Percentiles rank a stretch among this genome's conserved stretches.
Evolutionary conservation across 2,329 filamentous ascomycete species (phyloP).

Genomic region (Sclerotinia sclerotiorum): DNA sequence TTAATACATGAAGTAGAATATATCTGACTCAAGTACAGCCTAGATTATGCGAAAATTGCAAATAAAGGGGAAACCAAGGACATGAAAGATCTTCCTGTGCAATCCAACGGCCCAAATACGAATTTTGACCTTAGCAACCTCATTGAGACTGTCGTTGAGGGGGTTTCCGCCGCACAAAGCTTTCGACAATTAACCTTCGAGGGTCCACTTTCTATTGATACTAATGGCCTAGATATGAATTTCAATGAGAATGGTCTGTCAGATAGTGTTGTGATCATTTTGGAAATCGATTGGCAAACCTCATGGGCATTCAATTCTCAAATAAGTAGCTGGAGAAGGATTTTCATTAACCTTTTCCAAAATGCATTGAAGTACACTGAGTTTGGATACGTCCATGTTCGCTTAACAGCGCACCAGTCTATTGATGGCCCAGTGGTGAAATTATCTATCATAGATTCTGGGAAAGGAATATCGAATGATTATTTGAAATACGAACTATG

Average conservation of each 20-base stretch:
- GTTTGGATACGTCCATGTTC: constrained; percentile 50
- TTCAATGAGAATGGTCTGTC: neutral
- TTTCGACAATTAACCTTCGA: constrained; percentile 24
- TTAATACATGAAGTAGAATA: neutral
- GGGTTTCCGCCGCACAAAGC: constrained; percentile 32
- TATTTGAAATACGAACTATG: constrained; percentile 59
- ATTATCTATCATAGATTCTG: constrained; percentile 58
- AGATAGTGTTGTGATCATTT: constrained; percentile 46
- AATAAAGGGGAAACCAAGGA: constrained; percentile 12
- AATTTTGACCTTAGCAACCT: constrained; percentile 30
- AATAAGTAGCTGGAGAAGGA: constrained; percentile 49
- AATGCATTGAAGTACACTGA: constrained; percentile 63
- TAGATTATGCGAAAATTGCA: constrained; percentile 40
- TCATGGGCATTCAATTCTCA: constrained; percentile 55
- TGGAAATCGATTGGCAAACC: constrained; percentile 41
- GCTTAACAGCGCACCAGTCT: constrained; percentile 34
- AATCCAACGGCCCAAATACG: constrained; percentile 8
- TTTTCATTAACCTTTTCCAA: constrained; percentile 62
- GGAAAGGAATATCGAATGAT: constrained; percentile 60
- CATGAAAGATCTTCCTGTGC: constrained; percentile 8
- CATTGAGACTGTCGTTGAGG: constrained; percentile 34
- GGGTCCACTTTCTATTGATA: neutral
- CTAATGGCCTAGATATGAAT: neutral
- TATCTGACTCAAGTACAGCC: constrained; percentile 37
- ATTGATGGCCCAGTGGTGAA: constrained; percentile 20